Evolutionary conservation across 2,329 filamentous ascomycete genomes (phyloP), one percentile per base, ranked within the genome.

Genomic region (Fonsecaea nubica): DNA sequence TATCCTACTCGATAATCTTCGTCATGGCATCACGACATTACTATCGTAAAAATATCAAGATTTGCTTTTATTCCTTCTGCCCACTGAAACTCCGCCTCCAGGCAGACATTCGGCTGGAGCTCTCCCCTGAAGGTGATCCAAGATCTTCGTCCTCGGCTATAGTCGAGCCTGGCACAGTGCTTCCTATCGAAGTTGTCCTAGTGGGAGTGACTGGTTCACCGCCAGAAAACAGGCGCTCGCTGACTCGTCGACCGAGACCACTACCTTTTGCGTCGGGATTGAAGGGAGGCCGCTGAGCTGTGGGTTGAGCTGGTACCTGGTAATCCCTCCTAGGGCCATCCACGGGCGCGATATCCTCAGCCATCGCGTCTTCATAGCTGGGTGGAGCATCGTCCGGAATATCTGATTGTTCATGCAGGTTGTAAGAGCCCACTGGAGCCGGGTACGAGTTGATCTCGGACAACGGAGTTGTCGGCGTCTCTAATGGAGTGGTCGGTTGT

Each of bases 361-460:
- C 93, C 79, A 97, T 89, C 12, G 92, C 93, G 78, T 97, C 93
- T 78, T 97, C 93, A 75, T 98, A 98, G 74, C 92, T 97, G 7
- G 93, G 93, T 18, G 94, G 93, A n/a, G 92, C 92, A 63, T 95
- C 92, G 36, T 92, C 89, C 70, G 69, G 68, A 33, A 70, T 50
- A 35, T 68, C 63, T 9, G 48, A 42, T 12, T 57, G 58, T 15
- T 66, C 48, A 18, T 64, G 48, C 12, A 48, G 36, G 30, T 55
- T 53, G 55, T 58, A 60, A 10, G 64, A 50, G 36, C 60, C 69
- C 8, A 62, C 36, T 35, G 61, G 57, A 7, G 64, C 66, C 10
- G 71, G 66, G 53, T 54, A 62, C 13, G 66, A 59, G 53, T 54
- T 61, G 2, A 64, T 63, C 9, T 65, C 56, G 3, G 55, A 63